Evolutionary conservation across 106 monocot species (phyloP).

Genomic region (Dioscorea zingiberensis): DNA sequence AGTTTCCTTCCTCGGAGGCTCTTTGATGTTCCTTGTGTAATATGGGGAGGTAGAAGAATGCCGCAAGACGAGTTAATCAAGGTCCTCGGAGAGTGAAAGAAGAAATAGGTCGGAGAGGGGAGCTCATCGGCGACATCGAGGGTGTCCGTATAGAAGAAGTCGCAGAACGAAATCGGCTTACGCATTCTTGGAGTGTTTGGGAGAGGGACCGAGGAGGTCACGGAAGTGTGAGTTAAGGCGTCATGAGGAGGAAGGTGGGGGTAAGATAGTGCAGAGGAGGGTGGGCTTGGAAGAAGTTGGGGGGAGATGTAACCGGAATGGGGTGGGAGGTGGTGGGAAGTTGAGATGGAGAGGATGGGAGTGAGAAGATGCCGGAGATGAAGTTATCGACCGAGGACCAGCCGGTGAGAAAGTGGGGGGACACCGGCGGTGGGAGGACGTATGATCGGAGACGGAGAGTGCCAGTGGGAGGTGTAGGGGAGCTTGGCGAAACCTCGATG

Average conservation of each 20-base stretch:
- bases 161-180: conserved; percentile 22
- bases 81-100: conserved; percentile 18
- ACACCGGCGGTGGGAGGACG: conserved; percentile 3
- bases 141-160: conserved; percentile 25
- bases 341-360: too few relatives aligned
- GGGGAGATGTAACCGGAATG: neutral
- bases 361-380: conserved; percentile 8
- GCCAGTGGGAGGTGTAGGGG: too few relatives aligned
- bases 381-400: neutral
- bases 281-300: neutral
- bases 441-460: conserved; percentile 18
- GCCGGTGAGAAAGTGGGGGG: neutral
- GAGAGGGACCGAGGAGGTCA: conserved; percentile 3
- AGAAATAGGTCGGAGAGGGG: conserved; percentile 24
- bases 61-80: conserved; percentile 14
- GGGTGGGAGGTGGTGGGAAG: conserved; percentile 40
- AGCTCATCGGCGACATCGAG: conserved; percentile 36
- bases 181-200: conserved; percentile 8
- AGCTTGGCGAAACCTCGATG: conserved; percentile 47
- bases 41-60: conserved; percentile 21
- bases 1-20: conserved; percentile 11
- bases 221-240: conserved; percentile 8
- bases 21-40: conserved; percentile 2
- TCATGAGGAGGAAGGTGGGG: neutral
- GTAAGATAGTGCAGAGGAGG: neutral